Evolutionary conservation across 2,329 filamentous ascomycete genomes (phyloP).

Genomic region (Hypomyces perniciosus): DNA sequence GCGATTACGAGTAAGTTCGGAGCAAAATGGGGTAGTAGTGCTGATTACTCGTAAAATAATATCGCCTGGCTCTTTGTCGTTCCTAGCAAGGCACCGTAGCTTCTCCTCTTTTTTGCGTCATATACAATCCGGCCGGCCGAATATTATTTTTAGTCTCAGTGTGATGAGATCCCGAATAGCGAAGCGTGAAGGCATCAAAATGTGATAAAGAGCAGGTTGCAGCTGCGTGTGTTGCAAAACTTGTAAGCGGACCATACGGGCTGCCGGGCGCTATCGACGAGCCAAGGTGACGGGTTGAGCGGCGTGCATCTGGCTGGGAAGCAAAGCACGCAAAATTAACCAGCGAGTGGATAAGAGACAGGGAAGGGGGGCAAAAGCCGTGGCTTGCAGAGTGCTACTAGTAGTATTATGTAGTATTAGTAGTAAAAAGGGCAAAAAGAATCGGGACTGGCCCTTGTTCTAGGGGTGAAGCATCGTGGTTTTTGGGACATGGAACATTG

Average conservation of each 20-base stretch:
- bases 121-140: conserved; percentile 13
- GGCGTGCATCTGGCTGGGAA: conserved; percentile 12
- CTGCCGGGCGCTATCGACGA: conserved; percentile 13
- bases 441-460: too few relatives aligned
- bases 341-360: conserved; percentile 11
- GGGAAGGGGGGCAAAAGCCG: conserved; percentile 7
- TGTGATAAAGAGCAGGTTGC: conserved; percentile 3
- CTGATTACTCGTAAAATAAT: neutral
- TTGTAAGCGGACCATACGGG: conserved; percentile 1
- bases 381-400: conserved; percentile 8
- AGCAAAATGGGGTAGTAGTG: too few relatives aligned
- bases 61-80: conserved; percentile 6
- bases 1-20: too few relatives aligned
- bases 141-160: conserved; percentile 8
- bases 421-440: conserved; percentile 5
- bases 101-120: neutral
- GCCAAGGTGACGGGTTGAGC: conserved; percentile 13
- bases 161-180: neutral
- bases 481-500: too few relatives aligned
- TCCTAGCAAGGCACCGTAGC: neutral
- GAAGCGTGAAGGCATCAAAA: conserved; percentile 8
- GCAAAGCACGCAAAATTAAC: conserved; percentile 2
- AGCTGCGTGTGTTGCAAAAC: neutral
- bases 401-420: conserved; percentile 12
- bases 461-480: too few relatives aligned